phyloP scores from a whole-genome alignment of 768 basidiomycete species.

The Tricholoma matsutake region DNA sequence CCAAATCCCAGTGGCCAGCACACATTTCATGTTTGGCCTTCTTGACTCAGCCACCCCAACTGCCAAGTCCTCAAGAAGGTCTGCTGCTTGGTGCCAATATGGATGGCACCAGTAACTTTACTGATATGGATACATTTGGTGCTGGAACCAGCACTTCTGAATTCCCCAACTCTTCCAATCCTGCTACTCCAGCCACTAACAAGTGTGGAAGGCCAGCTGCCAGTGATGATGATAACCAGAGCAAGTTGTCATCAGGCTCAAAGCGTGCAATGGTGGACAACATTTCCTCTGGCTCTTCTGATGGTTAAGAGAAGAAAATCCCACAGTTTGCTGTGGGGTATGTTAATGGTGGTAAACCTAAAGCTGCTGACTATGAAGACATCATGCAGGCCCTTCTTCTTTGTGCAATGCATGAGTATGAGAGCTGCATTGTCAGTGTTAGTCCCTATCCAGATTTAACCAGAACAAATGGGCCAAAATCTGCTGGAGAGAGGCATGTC shows the following conservation, averaged over 20 bases:
- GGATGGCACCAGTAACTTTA: background rate
- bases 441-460: background rate
- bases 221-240: background rate
- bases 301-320: background rate
- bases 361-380: constrained; percentile 13
- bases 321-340: background rate
- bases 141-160: background rate
- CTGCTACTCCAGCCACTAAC: background rate
- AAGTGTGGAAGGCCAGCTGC: background rate
- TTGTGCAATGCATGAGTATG: constrained; percentile 2
- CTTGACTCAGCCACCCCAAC: no score
- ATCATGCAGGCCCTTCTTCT: background rate
- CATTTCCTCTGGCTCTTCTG: background rate
- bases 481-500: background rate
- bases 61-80: no score
- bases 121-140: background rate
- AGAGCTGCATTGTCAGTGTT: constrained; percentile 14
- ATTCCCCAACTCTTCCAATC: no score
- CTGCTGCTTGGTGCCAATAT: no score
- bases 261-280: background rate
- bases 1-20: background rate
- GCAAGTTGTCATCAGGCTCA: background rate
- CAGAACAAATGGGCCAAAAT: background rate
- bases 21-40: background rate
- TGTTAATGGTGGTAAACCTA: background rate